Evolutionary conservation across 139 green algal species (phyloP).

Genomic region (Coccomyxa sp.): DNA sequence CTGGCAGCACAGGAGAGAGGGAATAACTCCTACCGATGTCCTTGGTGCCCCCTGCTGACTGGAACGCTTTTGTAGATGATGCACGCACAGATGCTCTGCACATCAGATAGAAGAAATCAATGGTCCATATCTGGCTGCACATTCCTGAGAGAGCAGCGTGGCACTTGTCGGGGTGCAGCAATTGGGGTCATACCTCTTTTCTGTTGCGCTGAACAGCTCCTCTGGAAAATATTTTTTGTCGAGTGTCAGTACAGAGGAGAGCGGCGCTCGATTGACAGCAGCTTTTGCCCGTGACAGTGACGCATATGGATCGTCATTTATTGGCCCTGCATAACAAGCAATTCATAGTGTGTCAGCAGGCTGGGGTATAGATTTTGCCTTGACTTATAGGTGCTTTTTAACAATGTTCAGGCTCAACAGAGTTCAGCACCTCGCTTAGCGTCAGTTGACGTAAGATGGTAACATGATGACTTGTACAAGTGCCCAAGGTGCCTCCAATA

Average conservation of each 20-base stretch:
- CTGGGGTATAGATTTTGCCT: no score
- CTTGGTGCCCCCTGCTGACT: no score
- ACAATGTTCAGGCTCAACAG: no score
- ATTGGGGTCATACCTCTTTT: conserved; percentile 5
- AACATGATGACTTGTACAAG: no score
- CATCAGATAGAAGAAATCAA: not conserved
- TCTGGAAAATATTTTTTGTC: conserved; percentile 16
- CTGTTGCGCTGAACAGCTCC: conserved; percentile 16
- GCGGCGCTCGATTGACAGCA: not conserved
- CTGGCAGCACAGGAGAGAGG: no score
- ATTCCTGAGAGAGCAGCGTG: not conserved
- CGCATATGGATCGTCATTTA: conserved; percentile 1
- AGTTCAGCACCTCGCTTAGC: no score
- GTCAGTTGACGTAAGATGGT: no score
- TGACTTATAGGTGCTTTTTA: no score
- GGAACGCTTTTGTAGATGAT: not conserved
- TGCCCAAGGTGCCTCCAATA: no score
- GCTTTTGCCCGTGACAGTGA: not conserved
- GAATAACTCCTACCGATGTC: no score
- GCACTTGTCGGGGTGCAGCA: not conserved
- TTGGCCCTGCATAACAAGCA: no score
- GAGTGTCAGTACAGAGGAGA: conserved; percentile 9
- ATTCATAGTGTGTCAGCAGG: no score
- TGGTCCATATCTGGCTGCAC: not conserved
- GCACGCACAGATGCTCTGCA: not conserved